Conservation (phyloP, 495 filamentous ascomycete genomes). For the Diplogelasinospora grovesii region DNA sequence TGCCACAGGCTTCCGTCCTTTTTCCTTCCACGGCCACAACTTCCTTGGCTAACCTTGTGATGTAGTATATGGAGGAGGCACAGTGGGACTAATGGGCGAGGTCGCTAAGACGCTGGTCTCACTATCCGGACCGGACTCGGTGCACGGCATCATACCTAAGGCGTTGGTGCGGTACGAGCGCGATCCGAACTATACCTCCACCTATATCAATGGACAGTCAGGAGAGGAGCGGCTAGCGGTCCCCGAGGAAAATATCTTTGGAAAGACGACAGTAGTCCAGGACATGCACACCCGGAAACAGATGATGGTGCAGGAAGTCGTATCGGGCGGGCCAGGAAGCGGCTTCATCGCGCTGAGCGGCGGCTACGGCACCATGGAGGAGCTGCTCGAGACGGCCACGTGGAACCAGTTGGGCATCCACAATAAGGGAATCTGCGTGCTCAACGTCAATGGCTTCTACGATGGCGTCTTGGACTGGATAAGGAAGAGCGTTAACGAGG, state of each 20-base stretch:
- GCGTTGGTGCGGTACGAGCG: conserved; percentile 80
- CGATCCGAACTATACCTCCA: conserved; percentile 40
- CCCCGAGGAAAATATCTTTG: conserved; percentile 65
- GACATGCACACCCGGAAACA: conserved; percentile 96
- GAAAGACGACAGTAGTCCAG: conserved; percentile 75
- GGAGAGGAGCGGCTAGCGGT: conserved; percentile 18
- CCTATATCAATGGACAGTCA: conserved; percentile 23
- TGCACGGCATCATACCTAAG: conserved; percentile 88
- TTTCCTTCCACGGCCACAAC: too few species aligned
- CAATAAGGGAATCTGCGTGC: conserved; percentile 65
- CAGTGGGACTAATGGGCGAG: conserved; percentile 91
- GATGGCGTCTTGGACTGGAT: conserved; percentile 82
- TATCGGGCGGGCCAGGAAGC: conserved; percentile 69
- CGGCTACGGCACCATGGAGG: conserved; percentile 92
- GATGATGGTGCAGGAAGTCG: conserved; percentile 82
- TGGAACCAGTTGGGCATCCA: conserved; percentile 99
- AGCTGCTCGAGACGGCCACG: conserved; percentile 91
- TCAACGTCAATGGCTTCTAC: conserved; percentile 88
- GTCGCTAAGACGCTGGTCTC: conserved; percentile 79
- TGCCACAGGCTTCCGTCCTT: too few species aligned
- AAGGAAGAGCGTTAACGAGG: conserved; percentile 63
- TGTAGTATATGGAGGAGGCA: conserved; percentile 86
- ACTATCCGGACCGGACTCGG: conserved; percentile 70
- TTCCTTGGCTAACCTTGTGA: background rate
- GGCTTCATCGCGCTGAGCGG: conserved; percentile 89